Conservation (phyloP, 495 filamentous ascomycete genomes). For the Neurospora sp. region DNA sequence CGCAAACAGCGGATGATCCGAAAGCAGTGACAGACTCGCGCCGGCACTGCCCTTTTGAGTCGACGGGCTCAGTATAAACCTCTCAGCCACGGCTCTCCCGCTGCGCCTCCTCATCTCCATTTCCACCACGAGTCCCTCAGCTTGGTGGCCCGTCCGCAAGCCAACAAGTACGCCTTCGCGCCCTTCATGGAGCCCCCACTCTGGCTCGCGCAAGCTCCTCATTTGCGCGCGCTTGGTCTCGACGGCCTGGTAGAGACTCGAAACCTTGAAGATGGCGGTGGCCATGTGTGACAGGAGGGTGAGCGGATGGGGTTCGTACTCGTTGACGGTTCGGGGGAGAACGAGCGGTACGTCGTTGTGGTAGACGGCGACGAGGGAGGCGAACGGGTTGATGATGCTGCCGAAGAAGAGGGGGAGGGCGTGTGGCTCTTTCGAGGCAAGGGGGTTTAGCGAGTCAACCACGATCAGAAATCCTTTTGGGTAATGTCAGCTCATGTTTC, state of each 20-base stretch:
- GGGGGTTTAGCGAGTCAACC: conserved; percentile 51
- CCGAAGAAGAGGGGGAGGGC: conserved; percentile 45
- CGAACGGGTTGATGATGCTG: conserved; percentile 42
- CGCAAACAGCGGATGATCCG: conserved; percentile 65
- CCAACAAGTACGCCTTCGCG: conserved; percentile 66
- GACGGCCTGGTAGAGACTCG: conserved; percentile 57
- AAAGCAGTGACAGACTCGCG: conserved; percentile 56
- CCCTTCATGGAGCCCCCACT: conserved; percentile 66
- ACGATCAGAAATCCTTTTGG: conserved; percentile 45
- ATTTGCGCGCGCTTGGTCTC: conserved; percentile 57
- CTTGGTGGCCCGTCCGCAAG: conserved; percentile 18
- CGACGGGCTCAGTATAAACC: conserved; percentile 52
- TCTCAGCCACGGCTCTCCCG: conserved; percentile 67
- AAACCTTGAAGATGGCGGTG: conserved; percentile 37
- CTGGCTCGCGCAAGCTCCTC: conserved; percentile 57
- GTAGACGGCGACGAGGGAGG: conserved; percentile 52
- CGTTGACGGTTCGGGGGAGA: conserved; percentile 15
- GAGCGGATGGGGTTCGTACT: conserved; percentile 60
- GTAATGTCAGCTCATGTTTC: conserved; percentile 21
- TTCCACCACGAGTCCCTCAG: conserved; percentile 58
- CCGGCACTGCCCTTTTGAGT: conserved; percentile 2
- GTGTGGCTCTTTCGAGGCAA: conserved; percentile 26
- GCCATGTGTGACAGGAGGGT: conserved; percentile 45
- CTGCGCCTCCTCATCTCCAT: conserved; percentile 78
- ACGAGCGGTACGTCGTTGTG: conserved; percentile 53